phyloP scores from a whole-genome alignment of 306 rosid species.

The Medicago ruthenica region DNA sequence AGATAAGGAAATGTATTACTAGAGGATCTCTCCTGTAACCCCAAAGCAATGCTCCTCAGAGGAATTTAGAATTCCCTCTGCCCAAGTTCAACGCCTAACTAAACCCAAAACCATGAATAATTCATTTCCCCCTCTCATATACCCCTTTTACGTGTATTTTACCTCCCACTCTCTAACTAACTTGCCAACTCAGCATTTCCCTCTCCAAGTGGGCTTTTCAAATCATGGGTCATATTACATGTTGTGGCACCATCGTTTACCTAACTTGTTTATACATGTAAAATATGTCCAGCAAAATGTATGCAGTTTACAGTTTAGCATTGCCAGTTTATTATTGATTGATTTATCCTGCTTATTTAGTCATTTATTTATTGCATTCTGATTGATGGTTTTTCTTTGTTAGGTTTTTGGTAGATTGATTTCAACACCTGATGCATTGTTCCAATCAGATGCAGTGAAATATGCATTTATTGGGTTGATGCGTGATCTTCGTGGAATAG shows the following conservation, averaged over 20 bases:
- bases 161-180: neutral
- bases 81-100: too few relatives aligned
- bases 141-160: neutral
- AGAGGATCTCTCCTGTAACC: too few relatives aligned
- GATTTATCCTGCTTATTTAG: neutral
- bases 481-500: conserved; percentile 59
- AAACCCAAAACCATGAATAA: neutral
- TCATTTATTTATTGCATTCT: conserved; percentile 14
- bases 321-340: conserved; percentile 10
- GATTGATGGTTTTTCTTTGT: conserved; percentile 11
- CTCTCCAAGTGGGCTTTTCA: neutral
- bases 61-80: too few relatives aligned
- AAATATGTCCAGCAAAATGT: conserved; percentile 6
- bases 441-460: conserved; percentile 53
- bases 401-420: conserved; percentile 51
- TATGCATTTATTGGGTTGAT: conserved; percentile 52
- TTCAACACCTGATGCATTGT: conserved; percentile 48
- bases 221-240: neutral
- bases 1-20: neutral
- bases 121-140: neutral
- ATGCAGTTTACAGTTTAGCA: neutral
- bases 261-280: conserved; percentile 4
- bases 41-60: too few relatives aligned
- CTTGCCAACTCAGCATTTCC: conserved; percentile 3
- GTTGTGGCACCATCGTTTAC: neutral